These are phyloP conservation scores for Datisca glomerata DNA, from an alignment of 306 rosid species.

Conservation along the genomic window DNA sequence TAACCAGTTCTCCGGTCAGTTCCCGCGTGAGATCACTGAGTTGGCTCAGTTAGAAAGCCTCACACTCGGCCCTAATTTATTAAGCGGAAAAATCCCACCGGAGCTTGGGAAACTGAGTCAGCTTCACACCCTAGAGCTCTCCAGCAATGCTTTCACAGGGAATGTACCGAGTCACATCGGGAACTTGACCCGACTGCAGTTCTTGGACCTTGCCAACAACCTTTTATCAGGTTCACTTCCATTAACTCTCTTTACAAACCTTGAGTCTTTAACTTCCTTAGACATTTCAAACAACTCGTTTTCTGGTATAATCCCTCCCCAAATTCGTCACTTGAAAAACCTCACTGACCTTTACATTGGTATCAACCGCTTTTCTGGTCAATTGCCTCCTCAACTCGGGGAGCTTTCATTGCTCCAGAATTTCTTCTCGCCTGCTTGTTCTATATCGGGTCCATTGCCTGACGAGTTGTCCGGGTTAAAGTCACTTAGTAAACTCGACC, in stretches of 20 bases:
- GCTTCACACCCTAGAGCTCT: constrained; percentile 49
- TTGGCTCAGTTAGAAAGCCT: constrained; percentile 33
- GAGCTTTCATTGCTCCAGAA: constrained; percentile 46
- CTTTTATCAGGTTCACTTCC: constrained; percentile 71
- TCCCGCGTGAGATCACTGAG: constrained; percentile 27
- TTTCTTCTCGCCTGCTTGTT: constrained; percentile 50
- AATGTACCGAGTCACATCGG: constrained; percentile 47
- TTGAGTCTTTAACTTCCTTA: constrained; percentile 42
- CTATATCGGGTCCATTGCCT: constrained; percentile 77
- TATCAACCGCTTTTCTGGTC: constrained; percentile 49
- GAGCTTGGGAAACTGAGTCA: constrained; percentile 31
- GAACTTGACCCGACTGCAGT: constrained; percentile 44
- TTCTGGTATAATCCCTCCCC: constrained; percentile 56
- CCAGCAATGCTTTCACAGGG: constrained; percentile 58
- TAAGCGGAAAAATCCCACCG: constrained; percentile 46
- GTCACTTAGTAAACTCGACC: constrained; percentile 52
- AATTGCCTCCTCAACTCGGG: constrained; percentile 63
- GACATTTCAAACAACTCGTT: constrained; percentile 85
- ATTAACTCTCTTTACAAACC: constrained; percentile 33
- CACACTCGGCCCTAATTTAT: constrained; percentile 40
- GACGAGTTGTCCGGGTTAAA: constrained; percentile 52
- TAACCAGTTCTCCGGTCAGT: constrained; percentile 29
- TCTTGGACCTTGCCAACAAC: constrained; percentile 63
- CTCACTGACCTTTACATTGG: constrained; percentile 65
- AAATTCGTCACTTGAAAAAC: constrained; percentile 46